Base-by-base conservation (phyloP, 2,329 filamentous ascomycete genomes). In the Elsinoe perseae region DNA sequence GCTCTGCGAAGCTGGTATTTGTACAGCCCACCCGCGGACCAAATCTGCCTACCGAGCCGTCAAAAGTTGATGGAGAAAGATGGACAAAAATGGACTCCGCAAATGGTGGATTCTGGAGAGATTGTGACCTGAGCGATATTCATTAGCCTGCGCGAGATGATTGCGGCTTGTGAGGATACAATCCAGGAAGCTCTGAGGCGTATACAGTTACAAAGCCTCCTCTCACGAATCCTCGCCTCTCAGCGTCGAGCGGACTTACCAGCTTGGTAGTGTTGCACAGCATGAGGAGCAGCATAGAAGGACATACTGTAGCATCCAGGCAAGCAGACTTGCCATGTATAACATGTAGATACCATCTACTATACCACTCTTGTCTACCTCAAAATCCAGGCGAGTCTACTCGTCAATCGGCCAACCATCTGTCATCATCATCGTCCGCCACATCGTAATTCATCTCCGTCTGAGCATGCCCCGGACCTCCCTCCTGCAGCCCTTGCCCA, bases 1-100 rank as follows among this genome's bases (percentile, higher is more conserved):
- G 85, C 90, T 16, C 77, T 98, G 67, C 95, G 95, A 78, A 80
- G 85, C 4, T 98, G 93, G 93, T 98, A 98, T 72, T 77, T 98
- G 54, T 98, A 98, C 76, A 91, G 85, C 69, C 92, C 93, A 1
- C 67, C 81, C 43, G 69, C 74, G 6, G 71, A 80, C 30, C 69
- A 76, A 21, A 70, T 75, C 5, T 73, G 73, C 28, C 66, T 80
- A 55, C 79, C 80, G 23, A 80, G 76, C 61, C 76, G 77, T 60
- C 75, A 50, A 27, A 50, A 30, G 12, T 18, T 20, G 12, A n/a
- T 40, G 40, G 64, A 65, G 43, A 63, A 66, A 20, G 66, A 69
- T 48, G 63, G 64, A 25, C 71, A 65, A 57, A 65, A 65, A 23
- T 83, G 79, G 75, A 75, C 73, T 64, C 75, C 79, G n/a, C 76